Evolutionary conservation across 306 rosid genomes (phyloP), one percentile per base, ranked within the genome.

Genomic region (Acmispon strigosus): DNA sequence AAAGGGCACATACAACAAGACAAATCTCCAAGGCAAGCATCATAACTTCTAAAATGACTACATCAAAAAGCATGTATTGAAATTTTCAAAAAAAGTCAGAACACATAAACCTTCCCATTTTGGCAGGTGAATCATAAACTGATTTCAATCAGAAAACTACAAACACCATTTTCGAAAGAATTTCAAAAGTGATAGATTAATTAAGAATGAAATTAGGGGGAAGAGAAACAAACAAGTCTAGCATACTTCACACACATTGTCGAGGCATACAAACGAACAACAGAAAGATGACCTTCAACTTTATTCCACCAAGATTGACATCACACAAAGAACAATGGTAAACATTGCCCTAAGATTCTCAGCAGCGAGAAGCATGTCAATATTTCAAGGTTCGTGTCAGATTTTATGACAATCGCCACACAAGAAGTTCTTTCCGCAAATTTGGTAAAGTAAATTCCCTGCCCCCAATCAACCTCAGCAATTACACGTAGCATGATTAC

Each of bases 381-480:
- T 2, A 2, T 27, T 2, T 27, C 32, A 27, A 1, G 53, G 53
- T 22, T 55, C 41, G 54, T 54, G 80, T 43, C 74, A 69, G 17
- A 62, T 51, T 59, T 27, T 18, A 66, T 54, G 18, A 70, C 53
- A 14, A 37, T 2, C 52, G 3, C 13, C 51, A 47, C 44, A 4
- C 59, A 29, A 32, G 19, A 62, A 54, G 76, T 13, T 24, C 54
- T 27, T 72, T 45, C 51, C 63, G 47, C 61, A 82, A 48, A 62
- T 19, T 59, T 12, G 12, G 53, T 13, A 18, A 19, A 37, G 42
- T 27, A n/a, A 47, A n/a, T 6, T 62, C 57, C 54, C 20, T 10
- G 47, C 41, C 69, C 57, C 32, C 8, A 47, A 37, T 59, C 24
- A 70, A 70, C 37, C 48, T 65, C 65, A 67, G 49, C 78, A 75